These are phyloP conservation scores for Phialophora expanda DNA, from an alignment of 2,329 filamentous ascomycete species.

Conservation along the genomic window DNA sequence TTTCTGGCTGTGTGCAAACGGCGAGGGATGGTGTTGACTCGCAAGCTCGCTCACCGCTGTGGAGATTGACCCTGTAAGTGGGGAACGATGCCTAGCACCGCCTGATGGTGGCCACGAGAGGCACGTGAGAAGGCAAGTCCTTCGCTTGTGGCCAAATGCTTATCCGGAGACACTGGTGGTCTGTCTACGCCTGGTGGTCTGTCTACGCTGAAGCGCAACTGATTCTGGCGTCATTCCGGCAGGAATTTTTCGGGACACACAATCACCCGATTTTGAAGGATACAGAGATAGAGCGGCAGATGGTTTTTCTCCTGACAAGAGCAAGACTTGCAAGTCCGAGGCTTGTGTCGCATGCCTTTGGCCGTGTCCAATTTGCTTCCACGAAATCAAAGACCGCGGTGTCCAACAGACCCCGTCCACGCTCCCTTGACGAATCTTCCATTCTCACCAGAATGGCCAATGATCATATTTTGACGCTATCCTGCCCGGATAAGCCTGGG, in stretches of 20 bases:
- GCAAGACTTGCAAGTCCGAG: slow-evolving; percentile 22
- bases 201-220: neutral
- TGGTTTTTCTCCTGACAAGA: slow-evolving; percentile 15
- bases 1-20: neutral
- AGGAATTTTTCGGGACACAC: slow-evolving; percentile 6
- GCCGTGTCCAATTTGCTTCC: neutral
- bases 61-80: neutral
- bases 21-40: neutral
- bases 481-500: slow-evolving; percentile 81
- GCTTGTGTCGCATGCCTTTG: neutral
- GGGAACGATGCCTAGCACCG: slow-evolving; percentile 11
- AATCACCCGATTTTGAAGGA: neutral
- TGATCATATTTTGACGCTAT: slow-evolving; percentile 77
- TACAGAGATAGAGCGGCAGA: slow-evolving; percentile 7
- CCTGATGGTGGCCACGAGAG: neutral
- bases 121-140: too few species aligned
- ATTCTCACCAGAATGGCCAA: slow-evolving; percentile 43
- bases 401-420: neutral
- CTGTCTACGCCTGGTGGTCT: neutral
- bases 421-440: neutral
- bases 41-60: neutral
- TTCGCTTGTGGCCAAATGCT: neutral
- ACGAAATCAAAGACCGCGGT: slow-evolving; percentile 1
- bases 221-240: neutral
- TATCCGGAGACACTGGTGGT: neutral